Conservation (phyloP, 1,284 basidiomycete species). For the Pterulicium gracile region DNA sequence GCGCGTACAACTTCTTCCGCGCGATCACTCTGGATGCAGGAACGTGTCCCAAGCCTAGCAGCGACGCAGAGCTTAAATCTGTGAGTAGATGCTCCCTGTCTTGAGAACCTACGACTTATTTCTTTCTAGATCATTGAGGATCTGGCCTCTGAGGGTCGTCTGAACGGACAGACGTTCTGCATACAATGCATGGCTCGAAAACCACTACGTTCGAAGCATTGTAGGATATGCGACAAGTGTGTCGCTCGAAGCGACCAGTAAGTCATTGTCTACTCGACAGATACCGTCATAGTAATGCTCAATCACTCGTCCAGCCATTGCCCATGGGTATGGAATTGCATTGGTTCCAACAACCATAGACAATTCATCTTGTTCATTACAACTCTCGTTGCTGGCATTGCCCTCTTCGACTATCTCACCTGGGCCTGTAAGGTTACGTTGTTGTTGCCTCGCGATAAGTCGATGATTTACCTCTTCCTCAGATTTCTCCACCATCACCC, state of each 20-base stretch:
- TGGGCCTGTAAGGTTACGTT: conserved; percentile 55
- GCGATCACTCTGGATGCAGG: conserved; percentile 86
- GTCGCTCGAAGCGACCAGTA: conserved; percentile 87
- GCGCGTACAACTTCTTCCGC: conserved; percentile 85
- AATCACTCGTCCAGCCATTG: conserved; percentile 58
- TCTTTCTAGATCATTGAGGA: conserved; percentile 71
- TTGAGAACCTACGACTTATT: conserved; percentile 6
- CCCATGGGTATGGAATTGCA: conserved; percentile 99
- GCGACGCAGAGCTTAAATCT: conserved; percentile 75
- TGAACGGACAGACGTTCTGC: conserved; percentile 96
- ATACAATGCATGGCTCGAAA: conserved; percentile 91
- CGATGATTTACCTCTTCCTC: conserved; percentile 35
- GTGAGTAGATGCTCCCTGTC: conserved; percentile 28
- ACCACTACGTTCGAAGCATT: conserved; percentile 92
- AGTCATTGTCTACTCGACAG: conserved; percentile 19
- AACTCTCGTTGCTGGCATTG: conserved; percentile 75
- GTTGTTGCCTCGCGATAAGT: conserved; percentile 5
- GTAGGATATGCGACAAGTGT: conserved; percentile 85
- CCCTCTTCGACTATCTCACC: conserved; percentile 73
- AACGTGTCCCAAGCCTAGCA: conserved; percentile 71
- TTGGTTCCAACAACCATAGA: conserved; percentile 92
- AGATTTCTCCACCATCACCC: conserved; percentile 23
- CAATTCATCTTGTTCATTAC: conserved; percentile 89
- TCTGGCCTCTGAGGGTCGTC: conserved; percentile 73
- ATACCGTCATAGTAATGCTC: conserved; percentile 6